These are phyloP conservation scores for Phaffia tasmanica DNA, from an alignment of 768 basidiomycete genomes.

Conservation along the genomic window DNA sequence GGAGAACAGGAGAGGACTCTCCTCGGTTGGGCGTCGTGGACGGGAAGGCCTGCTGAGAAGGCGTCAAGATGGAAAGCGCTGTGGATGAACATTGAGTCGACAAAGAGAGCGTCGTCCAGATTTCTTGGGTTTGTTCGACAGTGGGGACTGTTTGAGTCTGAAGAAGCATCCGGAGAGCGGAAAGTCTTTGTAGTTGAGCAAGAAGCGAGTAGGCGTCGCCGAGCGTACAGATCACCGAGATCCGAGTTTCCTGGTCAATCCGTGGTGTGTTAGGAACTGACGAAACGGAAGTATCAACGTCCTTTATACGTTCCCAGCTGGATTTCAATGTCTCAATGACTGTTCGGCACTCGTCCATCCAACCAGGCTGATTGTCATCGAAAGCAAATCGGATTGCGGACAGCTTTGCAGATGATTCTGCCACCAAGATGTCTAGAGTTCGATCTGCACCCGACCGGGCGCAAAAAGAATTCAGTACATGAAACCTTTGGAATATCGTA, in stretches of 20 bases:
- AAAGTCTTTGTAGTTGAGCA: background rate
- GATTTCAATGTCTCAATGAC: background rate
- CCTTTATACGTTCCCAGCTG: slow-evolving; percentile 1
- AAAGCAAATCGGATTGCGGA: background rate
- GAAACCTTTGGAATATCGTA: background rate
- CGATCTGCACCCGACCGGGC: slow-evolving; percentile 1
- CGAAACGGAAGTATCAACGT: background rate
- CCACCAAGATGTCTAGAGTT: slow-evolving; percentile 13
- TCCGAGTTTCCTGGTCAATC: slow-evolving; percentile 7
- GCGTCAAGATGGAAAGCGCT: slow-evolving; percentile 5
- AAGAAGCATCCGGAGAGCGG: background rate
- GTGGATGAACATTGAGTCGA: slow-evolving; percentile 12
- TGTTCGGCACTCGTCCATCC: background rate
- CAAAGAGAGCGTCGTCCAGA: slow-evolving; percentile 12
- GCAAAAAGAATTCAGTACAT: slow-evolving; percentile 6
- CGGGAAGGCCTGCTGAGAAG: background rate
- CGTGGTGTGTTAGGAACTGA: background rate
- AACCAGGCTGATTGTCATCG: background rate
- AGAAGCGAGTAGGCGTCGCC: slow-evolving; percentile 21
- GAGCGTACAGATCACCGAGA: slow-evolving; percentile 15
- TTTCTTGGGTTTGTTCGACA: background rate
- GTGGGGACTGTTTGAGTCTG: background rate
- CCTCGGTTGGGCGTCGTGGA: background rate
- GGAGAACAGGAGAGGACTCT: background rate
- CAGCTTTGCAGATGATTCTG: background rate